Evolutionary conservation across 2,329 filamentous ascomycete genomes (phyloP), one percentile per base, ranked within the genome.

Genomic region (Exophiala sp.): DNA sequence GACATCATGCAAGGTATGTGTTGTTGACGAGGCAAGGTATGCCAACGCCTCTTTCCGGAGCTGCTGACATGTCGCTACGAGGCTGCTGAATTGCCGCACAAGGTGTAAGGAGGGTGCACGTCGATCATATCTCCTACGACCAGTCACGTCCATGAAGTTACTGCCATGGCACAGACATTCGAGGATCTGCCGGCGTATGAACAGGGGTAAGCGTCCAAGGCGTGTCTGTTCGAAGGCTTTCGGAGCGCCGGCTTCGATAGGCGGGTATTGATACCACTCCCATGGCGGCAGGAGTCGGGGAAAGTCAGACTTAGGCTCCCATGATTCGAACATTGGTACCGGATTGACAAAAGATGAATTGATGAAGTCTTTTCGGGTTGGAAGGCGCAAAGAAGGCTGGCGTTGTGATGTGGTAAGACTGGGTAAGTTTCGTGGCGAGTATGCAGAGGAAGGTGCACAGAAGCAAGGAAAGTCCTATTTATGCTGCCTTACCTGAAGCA

Each of bases 241-340:
- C 12, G 47, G 47, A n/a, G 47, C 12, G 6, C 47, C 35, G 10
- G 35, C 47, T 24, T 50, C 47, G 18, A 42, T 42, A 9, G 47
- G 47, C 7, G 38, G 47, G 32, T 29, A 2, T 12, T 29, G 10
- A 24, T 40, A 50, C 47, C 47, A 50, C 21, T n/a, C 33, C 14
- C 38, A 7, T 12, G 47, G 36, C 10, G 20, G 35, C 5, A 50
- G 41, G 11, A 29, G 14, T 9, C 42, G 41, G 20, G 38, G 47
- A 29, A 50, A 42, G 7, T 50, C 47, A 6, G 40, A 11, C 10
- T 6, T 16, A 7, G 38, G 14, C 6, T 40, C 7, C n/a, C 7
- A 40, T 16, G 7, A 40, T 14, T 40, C 4, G 10, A 18, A 16
- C 38, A 40, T 40, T 14, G 38, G 8, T 14, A 18, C 4, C 6